Evolutionary conservation across 2,329 filamentous ascomycete species (phyloP).

Genomic region (Thielaviopsis populi): DNA sequence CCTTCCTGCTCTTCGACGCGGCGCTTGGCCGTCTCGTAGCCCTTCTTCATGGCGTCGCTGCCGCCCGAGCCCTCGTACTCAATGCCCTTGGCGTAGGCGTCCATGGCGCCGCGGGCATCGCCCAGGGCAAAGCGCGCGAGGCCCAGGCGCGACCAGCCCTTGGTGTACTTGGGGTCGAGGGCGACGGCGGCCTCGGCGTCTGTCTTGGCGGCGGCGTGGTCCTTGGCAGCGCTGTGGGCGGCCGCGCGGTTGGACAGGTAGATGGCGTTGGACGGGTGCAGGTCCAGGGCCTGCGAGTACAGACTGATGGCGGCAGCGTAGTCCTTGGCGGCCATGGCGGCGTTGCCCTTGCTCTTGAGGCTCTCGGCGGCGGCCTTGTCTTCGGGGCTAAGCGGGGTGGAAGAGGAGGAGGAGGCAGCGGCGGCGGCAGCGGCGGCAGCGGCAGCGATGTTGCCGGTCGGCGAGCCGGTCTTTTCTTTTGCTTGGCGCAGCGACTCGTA

Average conservation of each 20-base stretch:
- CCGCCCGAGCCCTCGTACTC: constrained; percentile 88
- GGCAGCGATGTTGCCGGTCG: constrained; percentile 24
- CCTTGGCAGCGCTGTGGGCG: constrained; percentile 68
- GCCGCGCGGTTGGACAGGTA: constrained; percentile 96
- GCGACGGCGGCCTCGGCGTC: constrained; percentile 85
- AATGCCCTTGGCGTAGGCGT: constrained; percentile 86
- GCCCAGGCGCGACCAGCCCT: constrained; percentile 89
- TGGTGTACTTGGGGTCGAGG: constrained; percentile 85
- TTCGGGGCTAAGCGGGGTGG: constrained; percentile 32
- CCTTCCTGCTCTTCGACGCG: constrained; percentile 66
- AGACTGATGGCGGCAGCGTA: constrained; percentile 67
- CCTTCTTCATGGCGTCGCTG: constrained; percentile 94
- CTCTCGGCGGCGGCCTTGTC: constrained; percentile 70
- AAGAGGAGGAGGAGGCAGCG: constrained; percentile 22
- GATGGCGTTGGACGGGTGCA: constrained; percentile 78
- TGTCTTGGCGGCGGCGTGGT: constrained; percentile 68
- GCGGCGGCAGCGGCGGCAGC: constrained; percentile 27
- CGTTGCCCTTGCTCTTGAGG: constrained; percentile 82
- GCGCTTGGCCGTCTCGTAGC: constrained; percentile 82
- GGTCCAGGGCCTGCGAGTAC: constrained; percentile 72
- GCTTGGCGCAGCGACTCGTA: constrained; percentile 81
- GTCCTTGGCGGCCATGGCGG: constrained; percentile 89
- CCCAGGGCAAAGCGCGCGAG: constrained; percentile 84
- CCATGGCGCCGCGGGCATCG: constrained; percentile 81
- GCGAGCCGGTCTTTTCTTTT: constrained; percentile 23